Evolutionary conservation across 441 rosid genomes (phyloP).

Genomic region (Populus trichocarpa): DNA sequence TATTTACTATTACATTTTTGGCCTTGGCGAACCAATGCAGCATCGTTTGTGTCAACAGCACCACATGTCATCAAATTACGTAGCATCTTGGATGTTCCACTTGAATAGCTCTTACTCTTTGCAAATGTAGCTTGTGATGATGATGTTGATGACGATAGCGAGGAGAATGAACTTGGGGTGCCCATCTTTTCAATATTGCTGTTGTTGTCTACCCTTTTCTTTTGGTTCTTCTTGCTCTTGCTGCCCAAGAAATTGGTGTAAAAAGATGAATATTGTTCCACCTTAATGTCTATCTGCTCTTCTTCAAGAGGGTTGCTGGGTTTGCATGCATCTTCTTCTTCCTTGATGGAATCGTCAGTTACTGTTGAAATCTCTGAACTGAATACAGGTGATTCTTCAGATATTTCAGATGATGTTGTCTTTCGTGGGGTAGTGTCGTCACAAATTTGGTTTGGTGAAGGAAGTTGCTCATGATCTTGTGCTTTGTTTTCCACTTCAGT

Average conservation of each 20-base stretch:
- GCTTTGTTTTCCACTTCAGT: slow-evolving; percentile 15
- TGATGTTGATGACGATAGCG: slow-evolving; percentile 12
- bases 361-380: slow-evolving; percentile 47
- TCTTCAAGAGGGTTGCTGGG: neutral
- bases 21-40: slow-evolving; percentile 29
- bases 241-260: slow-evolving; percentile 4
- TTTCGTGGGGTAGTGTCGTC: neutral
- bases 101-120: slow-evolving; percentile 35
- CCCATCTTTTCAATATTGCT: slow-evolving; percentile 5
- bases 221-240: slow-evolving; percentile 9
- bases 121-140: slow-evolving; percentile 19
- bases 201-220: neutral
- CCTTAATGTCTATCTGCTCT: neutral
- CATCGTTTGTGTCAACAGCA: slow-evolving; percentile 45
- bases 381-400: slow-evolving; percentile 30
- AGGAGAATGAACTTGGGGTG: slow-evolving; percentile 20
- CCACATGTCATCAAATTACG: slow-evolving; percentile 53
- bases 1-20: slow-evolving; percentile 10
- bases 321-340: slow-evolving; percentile 24
- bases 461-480: slow-evolving; percentile 2
- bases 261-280: neutral
- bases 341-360: slow-evolving; percentile 40
- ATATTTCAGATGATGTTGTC: slow-evolving; percentile 16
- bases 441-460: neutral
- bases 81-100: slow-evolving; percentile 40